phyloP scores from a whole-genome alignment of 2,329 filamentous ascomycete genomes.

The Exserohilum rostratum region DNA sequence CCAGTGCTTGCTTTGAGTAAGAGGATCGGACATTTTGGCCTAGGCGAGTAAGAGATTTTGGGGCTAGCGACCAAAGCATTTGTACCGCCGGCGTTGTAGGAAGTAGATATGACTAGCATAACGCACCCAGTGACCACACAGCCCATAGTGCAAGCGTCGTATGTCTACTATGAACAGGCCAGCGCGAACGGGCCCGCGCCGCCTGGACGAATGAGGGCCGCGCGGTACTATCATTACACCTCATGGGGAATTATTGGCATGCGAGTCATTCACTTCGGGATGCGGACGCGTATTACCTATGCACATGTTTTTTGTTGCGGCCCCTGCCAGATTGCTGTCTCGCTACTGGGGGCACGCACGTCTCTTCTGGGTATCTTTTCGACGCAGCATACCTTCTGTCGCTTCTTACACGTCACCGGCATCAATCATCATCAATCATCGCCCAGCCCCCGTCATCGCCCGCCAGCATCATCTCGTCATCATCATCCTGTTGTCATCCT shows the following conservation, averaged over 20 bases:
- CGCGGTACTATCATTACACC: constrained; percentile 36
- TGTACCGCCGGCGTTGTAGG: constrained; percentile 12
- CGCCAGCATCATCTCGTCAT: neutral
- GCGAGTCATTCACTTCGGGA: constrained; percentile 34
- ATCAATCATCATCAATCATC: constrained; percentile 16
- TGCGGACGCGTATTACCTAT: constrained; percentile 31
- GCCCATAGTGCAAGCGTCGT: constrained; percentile 28
- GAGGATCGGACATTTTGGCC: constrained; percentile 31
- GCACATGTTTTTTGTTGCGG: constrained; percentile 20
- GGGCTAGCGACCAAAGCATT: constrained; percentile 22
- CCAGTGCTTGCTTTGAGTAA: constrained; percentile 18
- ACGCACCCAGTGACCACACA: constrained; percentile 25
- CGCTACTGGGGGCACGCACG: constrained; percentile 15
- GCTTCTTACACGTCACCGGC: constrained; percentile 26
- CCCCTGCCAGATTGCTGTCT: constrained; percentile 24
- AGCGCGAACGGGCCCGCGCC: constrained; percentile 28
- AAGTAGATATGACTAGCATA: constrained; percentile 28
- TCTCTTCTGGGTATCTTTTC: constrained; percentile 25
- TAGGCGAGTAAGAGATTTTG: constrained; percentile 21
- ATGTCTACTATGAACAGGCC: constrained; percentile 28
- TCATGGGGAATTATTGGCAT: constrained; percentile 28
- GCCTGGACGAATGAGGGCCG: constrained; percentile 30
- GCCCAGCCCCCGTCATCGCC: neutral
- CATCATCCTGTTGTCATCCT: neutral
- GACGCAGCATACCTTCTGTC: constrained; percentile 19